These are phyloP conservation scores for Fusarium chlamydosporum DNA, from an alignment of 2,329 filamentous ascomycete species.

Conservation along the genomic window DNA sequence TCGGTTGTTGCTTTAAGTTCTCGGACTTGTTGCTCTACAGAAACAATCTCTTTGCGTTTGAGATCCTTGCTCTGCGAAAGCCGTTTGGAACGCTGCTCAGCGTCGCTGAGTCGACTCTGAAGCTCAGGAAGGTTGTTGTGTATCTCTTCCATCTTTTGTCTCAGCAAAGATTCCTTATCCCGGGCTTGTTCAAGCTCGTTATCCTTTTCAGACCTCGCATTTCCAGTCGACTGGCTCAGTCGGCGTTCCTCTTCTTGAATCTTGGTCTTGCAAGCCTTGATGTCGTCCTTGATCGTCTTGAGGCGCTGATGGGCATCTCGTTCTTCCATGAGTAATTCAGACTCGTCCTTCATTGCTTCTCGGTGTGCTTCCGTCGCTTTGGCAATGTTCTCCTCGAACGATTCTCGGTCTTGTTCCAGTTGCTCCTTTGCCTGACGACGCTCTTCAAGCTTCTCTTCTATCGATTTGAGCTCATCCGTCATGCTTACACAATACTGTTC, in stretches of 20 bases:
- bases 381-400: slow-evolving; percentile 59
- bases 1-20: slow-evolving; percentile 70
- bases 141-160: slow-evolving; percentile 49
- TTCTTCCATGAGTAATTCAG: slow-evolving; percentile 72
- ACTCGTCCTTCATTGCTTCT: slow-evolving; percentile 66
- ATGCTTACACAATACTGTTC: slow-evolving; percentile 56
- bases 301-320: slow-evolving; percentile 73
- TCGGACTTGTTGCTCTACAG: slow-evolving; percentile 61
- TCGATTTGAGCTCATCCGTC: slow-evolving; percentile 64
- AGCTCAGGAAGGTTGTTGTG: slow-evolving; percentile 55
- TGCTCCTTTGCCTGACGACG: slow-evolving; percentile 58
- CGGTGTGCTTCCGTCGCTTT: slow-evolving; percentile 68
- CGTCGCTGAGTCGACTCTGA: slow-evolving; percentile 52
- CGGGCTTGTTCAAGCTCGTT: slow-evolving; percentile 62
- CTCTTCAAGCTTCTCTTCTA: slow-evolving; percentile 61
- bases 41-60: slow-evolving; percentile 69
- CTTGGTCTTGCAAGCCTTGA: slow-evolving; percentile 61
- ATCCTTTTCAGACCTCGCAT: slow-evolving; percentile 73
- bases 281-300: slow-evolving; percentile 64
- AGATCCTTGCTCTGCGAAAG: slow-evolving; percentile 53
- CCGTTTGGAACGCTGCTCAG: slow-evolving; percentile 52
- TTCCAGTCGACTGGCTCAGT: slow-evolving; percentile 77
- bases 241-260: slow-evolving; percentile 71
- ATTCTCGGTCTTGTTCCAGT: slow-evolving; percentile 62
- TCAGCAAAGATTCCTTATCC: slow-evolving; percentile 48